phyloP scores from a whole-genome alignment of 179 eudicot genomes.

The Actinidia chinensis region DNA sequence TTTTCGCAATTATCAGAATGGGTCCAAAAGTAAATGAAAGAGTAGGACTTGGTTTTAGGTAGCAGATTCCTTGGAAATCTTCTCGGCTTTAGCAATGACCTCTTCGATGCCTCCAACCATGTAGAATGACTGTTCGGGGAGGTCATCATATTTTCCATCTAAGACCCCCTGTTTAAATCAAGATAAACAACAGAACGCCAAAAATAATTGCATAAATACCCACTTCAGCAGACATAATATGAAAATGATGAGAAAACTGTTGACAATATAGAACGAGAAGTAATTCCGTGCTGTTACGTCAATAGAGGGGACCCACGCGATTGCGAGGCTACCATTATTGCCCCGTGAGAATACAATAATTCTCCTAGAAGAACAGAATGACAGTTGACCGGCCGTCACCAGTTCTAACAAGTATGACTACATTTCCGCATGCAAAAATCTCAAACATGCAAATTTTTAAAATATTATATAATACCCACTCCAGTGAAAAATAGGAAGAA shows the following conservation, averaged over 20 bases:
- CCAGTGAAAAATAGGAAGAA: not conserved
- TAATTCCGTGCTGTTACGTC: too few relatives aligned
- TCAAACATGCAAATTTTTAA: not conserved
- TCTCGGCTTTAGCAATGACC: slow-evolving; percentile 97
- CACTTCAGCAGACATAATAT: not conserved
- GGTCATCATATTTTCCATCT: slow-evolving; percentile 74
- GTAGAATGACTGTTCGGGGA: slow-evolving; percentile 61
- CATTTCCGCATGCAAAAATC: not conserved
- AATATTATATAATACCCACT: not conserved
- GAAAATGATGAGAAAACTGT: not conserved
- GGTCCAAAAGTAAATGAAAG: slow-evolving; percentile 17
- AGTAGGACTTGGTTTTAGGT: slow-evolving; percentile 29
- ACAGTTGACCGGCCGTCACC: not conserved
- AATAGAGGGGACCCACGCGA: too few relatives aligned
- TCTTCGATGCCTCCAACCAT: slow-evolving; percentile 99
- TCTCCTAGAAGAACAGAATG: not conserved
- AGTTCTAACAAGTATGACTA: not conserved
- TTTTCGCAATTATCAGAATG: slow-evolving; percentile 46
- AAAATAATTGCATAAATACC: not conserved
- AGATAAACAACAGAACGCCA: slow-evolving; percentile 4
- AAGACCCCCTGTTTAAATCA: slow-evolving; percentile 67
- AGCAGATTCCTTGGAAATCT: slow-evolving; percentile 87
- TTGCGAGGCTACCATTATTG: too few relatives aligned
- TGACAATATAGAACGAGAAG: too few relatives aligned
- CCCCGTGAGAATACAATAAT: too few relatives aligned